Evolutionary conservation across 257 asterid species (phyloP).

Genomic region (Paulownia fortunei): DNA sequence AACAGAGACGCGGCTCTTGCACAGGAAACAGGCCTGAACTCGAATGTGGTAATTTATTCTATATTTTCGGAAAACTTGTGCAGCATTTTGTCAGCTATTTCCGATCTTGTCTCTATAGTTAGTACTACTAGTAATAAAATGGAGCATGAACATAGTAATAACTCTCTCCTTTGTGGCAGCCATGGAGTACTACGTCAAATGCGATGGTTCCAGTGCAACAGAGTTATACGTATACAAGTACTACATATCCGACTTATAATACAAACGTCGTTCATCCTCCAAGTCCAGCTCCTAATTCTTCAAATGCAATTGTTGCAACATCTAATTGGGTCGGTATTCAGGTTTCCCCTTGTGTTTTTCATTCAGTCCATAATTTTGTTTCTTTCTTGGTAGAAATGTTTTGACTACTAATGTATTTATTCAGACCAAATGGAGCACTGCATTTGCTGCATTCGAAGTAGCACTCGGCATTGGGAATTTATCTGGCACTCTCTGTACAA

Average conservation of each 20-base stretch:
- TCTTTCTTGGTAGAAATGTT: neutral
- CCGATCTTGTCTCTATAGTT: no score
- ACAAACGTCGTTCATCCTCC: constrained; percentile 10
- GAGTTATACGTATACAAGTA: neutral
- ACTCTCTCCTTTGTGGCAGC: constrained; percentile 21
- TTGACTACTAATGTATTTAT: neutral
- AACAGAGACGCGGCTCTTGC: neutral
- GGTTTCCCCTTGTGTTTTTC: no score
- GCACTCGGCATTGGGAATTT: constrained; percentile 34
- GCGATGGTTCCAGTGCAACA: constrained; percentile 23
- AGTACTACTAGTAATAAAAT: no score
- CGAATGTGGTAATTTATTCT: neutral
- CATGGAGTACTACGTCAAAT: constrained; percentile 16
- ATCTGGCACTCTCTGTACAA: constrained; percentile 30
- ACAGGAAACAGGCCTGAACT: neutral
- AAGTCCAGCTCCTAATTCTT: neutral
- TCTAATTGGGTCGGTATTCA: constrained; percentile 23
- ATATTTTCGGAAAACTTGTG: no score
- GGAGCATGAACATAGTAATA: no score
- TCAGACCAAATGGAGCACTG: constrained; percentile 30
- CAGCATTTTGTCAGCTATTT: no score
- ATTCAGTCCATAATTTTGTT: neutral
- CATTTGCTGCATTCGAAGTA: constrained; percentile 35
- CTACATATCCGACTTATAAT: neutral
- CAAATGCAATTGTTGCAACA: constrained; percentile 24